Percentiles rank a stretch among this genome's conserved stretches.
These are phyloP conservation scores for Fusarium verticillioides DNA, from an alignment of 2,329 filamentous ascomycete genomes.

Conservation along the genomic window DNA sequence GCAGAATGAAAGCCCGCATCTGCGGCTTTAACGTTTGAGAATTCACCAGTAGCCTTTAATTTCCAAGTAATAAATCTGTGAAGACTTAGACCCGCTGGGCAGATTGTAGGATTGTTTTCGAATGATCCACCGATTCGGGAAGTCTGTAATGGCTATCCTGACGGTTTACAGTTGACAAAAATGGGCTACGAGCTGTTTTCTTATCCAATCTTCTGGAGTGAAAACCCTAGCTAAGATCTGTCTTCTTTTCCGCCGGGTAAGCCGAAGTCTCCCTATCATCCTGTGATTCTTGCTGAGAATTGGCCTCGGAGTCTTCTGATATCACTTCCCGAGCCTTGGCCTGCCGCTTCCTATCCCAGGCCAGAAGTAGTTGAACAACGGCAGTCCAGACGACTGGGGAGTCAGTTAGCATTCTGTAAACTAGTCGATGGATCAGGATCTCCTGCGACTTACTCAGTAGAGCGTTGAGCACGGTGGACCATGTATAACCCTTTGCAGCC, in stretches of 20 bases:
- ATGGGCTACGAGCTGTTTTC: too few relatives aligned
- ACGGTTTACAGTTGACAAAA: background rate
- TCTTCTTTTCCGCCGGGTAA: background rate
- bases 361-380: background rate
- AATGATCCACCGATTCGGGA: fast-evolving
- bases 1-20: background rate
- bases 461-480: background rate
- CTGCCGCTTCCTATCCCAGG: background rate
- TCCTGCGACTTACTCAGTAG: background rate
- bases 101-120: background rate
- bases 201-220: too few relatives aligned
- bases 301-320: background rate
- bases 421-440: fast-evolving
- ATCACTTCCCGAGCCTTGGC: background rate
- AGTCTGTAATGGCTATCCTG: too few relatives aligned
- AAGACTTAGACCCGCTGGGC: fast-evolving
- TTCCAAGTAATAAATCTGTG: fast-evolving
- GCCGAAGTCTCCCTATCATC: background rate
- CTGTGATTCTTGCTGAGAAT: background rate
- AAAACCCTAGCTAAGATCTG: background rate
- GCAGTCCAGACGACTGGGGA: background rate
- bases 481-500: background rate
- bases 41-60: background rate
- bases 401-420: background rate
- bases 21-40: fast-evolving